Evolutionary conservation across 2,329 filamentous ascomycete genomes (phyloP).

Genomic region (Talaromyces pinophilus): DNA sequence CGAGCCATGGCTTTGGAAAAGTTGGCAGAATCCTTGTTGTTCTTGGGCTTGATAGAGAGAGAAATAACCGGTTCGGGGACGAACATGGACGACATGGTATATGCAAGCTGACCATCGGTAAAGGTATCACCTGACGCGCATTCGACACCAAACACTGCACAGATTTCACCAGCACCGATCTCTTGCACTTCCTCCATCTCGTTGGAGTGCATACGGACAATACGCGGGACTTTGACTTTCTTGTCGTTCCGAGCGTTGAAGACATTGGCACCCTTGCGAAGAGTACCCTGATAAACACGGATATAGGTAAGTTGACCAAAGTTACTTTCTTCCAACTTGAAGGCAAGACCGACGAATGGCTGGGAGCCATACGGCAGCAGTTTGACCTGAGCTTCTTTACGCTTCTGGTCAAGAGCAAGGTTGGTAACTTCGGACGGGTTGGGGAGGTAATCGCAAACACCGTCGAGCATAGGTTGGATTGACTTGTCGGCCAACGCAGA

Average conservation of each 20-base stretch:
- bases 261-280: conserved; percentile 85
- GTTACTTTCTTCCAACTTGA: conserved; percentile 98
- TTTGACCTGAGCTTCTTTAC: conserved; percentile 76
- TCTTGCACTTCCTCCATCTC: conserved; percentile 97
- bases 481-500: conserved; percentile 92
- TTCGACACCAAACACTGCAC: conserved; percentile 96
- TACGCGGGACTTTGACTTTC: conserved; percentile 94
- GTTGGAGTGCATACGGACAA: conserved; percentile 99
- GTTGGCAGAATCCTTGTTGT: conserved; percentile 84
- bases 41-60: conserved; percentile 94
- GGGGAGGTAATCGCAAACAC: conserved; percentile 92
- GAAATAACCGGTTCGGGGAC: conserved; percentile 98
- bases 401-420: conserved; percentile 78
- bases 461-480: conserved; percentile 94
- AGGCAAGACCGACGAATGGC: conserved; percentile 92
- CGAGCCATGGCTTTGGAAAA: conserved; percentile 99
- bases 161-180: conserved; percentile 95
- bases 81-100: conserved; percentile 96
- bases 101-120: conserved; percentile 87
- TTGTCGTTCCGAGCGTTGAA: conserved; percentile 94
- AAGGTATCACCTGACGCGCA: conserved; percentile 98
- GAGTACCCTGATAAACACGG: conserved; percentile 90
- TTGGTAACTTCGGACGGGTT: conserved; percentile 90
- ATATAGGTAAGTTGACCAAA: conserved; percentile 98
- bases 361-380: conserved; percentile 90